Conservation (phyloP, 441 rosid genomes). For the Eruca vesicaria region DNA sequence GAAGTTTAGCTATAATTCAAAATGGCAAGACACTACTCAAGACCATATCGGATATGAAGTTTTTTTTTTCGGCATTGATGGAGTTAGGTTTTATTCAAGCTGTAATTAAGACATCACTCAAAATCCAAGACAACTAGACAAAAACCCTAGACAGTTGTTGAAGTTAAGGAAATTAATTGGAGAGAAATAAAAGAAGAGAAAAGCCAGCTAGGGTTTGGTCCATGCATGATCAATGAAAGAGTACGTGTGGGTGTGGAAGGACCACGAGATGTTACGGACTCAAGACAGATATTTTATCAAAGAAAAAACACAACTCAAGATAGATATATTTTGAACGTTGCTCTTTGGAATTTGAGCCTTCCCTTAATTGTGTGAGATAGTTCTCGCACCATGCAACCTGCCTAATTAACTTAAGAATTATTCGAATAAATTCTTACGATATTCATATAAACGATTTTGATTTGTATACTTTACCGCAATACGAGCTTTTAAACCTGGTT, state of each 20-base stretch:
- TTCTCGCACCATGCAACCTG: slow-evolving; percentile 3
- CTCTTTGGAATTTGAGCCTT: slow-evolving; percentile 29
- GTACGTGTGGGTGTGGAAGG: slow-evolving; percentile 17
- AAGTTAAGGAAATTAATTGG: slow-evolving; percentile 10
- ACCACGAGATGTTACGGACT: slow-evolving; percentile 19
- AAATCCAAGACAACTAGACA: slow-evolving; percentile 17
- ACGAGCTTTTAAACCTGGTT: not conserved
- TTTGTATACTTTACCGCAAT: not conserved
- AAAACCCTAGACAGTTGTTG: slow-evolving; percentile 22
- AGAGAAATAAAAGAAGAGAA: not conserved
- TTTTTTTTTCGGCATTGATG: not conserved
- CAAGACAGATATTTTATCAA: slow-evolving; percentile 4
- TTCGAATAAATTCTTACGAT: not conserved
- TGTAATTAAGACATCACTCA: slow-evolving; percentile 12
- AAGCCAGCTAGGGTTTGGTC: slow-evolving; percentile 33
- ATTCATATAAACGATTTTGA: not conserved
- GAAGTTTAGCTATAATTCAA: not conserved
- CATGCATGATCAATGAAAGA: slow-evolving; percentile 19
- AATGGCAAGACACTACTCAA: not conserved
- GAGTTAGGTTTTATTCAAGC: slow-evolving; percentile 8
- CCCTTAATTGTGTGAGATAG: slow-evolving; percentile 14
- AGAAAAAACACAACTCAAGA: slow-evolving; percentile 15
- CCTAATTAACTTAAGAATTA: slow-evolving; percentile 19
- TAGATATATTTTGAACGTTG: slow-evolving; percentile 12
- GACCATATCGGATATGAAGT: not conserved